Evolutionary conservation across 257 asterid species (phyloP).

Genomic region (Ophiorrhiza pumila): DNA sequence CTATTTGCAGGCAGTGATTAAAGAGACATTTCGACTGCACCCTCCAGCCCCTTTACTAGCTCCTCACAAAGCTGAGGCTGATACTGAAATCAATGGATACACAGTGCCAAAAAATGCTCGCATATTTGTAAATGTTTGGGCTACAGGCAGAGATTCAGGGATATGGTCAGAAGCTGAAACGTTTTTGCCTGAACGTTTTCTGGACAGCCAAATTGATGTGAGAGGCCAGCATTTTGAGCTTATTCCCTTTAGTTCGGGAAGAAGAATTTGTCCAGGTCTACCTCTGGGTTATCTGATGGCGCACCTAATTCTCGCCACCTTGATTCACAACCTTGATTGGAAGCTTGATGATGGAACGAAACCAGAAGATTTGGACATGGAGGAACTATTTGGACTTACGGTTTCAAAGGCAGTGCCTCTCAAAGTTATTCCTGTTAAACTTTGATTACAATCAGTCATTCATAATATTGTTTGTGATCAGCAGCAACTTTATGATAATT

Average conservation of each 20-base stretch:
- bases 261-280: slow-evolving; percentile 42
- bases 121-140: slow-evolving; percentile 35
- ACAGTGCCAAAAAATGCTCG: slow-evolving; percentile 27
- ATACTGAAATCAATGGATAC: slow-evolving; percentile 28
- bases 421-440: slow-evolving; percentile 11
- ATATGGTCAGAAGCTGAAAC: slow-evolving; percentile 25
- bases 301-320: slow-evolving; percentile 30
- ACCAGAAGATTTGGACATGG: slow-evolving; percentile 14
- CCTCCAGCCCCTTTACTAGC: slow-evolving; percentile 29
- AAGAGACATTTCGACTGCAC: slow-evolving; percentile 43
- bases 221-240: slow-evolving; percentile 38
- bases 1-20: slow-evolving; percentile 33
- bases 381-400: slow-evolving; percentile 5
- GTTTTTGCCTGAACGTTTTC: slow-evolving; percentile 39
- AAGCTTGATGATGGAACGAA: slow-evolving; percentile 17
- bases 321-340: slow-evolving; percentile 34
- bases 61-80: slow-evolving; percentile 28
- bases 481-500: too few relatives aligned
- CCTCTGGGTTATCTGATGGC: slow-evolving; percentile 37
- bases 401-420: background rate
- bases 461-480: too few relatives aligned
- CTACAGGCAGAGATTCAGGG: slow-evolving; percentile 30
- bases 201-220: slow-evolving; percentile 20
- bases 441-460: too few relatives aligned
- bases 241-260: slow-evolving; percentile 38